A percentile compares a stretch with the other conserved stretches of the same genome.
These are phyloP conservation scores for Tardiomyces digboiensis DNA, from an alignment of 1,139 yeast genomes.

Conservation along the genomic window DNA sequence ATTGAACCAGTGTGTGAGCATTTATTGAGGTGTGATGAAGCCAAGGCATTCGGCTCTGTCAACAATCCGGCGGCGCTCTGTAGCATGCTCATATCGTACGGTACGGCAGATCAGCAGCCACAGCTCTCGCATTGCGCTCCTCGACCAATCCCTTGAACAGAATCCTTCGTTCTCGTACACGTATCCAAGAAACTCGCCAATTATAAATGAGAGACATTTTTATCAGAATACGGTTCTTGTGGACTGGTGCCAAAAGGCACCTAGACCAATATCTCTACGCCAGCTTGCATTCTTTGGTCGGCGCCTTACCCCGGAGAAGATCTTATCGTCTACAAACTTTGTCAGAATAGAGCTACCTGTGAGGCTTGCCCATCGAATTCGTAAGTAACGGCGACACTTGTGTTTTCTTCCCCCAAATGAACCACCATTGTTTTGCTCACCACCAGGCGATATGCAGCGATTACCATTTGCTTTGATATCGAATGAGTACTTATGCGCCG, in stretches of 20 bases:
- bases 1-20: no score
- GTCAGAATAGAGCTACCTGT: conserved; percentile 80
- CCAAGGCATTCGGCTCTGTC: no score
- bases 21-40: no score
- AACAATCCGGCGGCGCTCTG: no score
- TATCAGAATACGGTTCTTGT: conserved; percentile 73
- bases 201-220: conserved; percentile 49
- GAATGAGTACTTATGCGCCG: conserved; percentile 76
- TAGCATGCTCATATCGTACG: no score
- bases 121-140: not conserved
- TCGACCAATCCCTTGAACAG: not conserved
- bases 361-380: conserved; percentile 68
- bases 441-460: conserved; percentile 49
- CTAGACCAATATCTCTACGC: conserved; percentile 80
- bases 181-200: conserved; percentile 25
- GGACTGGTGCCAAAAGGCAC: conserved; percentile 54
- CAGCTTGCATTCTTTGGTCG: conserved; percentile 89
- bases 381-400: conserved; percentile 14
- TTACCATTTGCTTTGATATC: conserved; percentile 79
- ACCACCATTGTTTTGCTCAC: not conserved
- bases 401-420: not conserved
- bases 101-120: not conserved
- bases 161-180: conserved; percentile 9
- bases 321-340: conserved; percentile 76
- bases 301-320: conserved; percentile 65